A percentile compares a stretch with the other conserved stretches of the same genome.
Conservation (phyloP, 2,329 filamentous ascomycete species). For the Diaporthe aspalathi region DNA sequence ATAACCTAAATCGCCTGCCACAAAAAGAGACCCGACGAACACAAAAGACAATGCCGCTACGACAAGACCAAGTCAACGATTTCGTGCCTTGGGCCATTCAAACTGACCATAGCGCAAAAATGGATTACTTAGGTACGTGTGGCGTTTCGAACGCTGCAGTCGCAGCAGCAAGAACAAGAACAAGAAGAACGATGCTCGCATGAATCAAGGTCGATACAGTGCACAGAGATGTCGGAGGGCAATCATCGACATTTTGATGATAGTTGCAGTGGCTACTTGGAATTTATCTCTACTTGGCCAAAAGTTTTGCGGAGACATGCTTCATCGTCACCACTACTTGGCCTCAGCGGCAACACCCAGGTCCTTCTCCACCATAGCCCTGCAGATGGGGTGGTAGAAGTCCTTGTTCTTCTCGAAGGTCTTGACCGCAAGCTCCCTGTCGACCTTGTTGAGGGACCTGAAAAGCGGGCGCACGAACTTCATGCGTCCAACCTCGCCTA, state of each 20-base stretch:
- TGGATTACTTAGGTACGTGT: too few relatives aligned
- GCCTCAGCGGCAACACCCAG: conserved; percentile 56
- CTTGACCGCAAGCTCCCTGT: conserved; percentile 78
- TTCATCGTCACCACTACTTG: conserved; percentile 51
- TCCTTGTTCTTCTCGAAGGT: conserved; percentile 90
- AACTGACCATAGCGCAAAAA: too few relatives aligned
- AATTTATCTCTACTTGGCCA: not conserved
- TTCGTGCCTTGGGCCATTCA: too few relatives aligned
- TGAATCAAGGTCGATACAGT: not conserved
- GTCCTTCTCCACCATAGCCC: conserved; percentile 87
- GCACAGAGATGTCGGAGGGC: not conserved
- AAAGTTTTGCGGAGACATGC: conserved; percentile 42
- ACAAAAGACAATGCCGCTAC: too few relatives aligned
- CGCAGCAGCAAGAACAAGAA: not conserved
- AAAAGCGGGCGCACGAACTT: conserved; percentile 95
- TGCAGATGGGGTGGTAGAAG: conserved; percentile 97
- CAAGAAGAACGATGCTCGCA: not conserved
- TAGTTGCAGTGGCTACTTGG: not conserved
- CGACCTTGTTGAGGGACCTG: conserved; percentile 78
- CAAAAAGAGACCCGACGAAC: not conserved
- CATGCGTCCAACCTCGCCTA: conserved; percentile 91
- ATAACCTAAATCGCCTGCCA: too few relatives aligned
- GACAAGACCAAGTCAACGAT: too few relatives aligned
- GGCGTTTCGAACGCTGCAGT: not conserved
- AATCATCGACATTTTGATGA: not conserved